Conservation (phyloP, 352 stramenopile species). For the Phytophthora lateralis region DNA sequence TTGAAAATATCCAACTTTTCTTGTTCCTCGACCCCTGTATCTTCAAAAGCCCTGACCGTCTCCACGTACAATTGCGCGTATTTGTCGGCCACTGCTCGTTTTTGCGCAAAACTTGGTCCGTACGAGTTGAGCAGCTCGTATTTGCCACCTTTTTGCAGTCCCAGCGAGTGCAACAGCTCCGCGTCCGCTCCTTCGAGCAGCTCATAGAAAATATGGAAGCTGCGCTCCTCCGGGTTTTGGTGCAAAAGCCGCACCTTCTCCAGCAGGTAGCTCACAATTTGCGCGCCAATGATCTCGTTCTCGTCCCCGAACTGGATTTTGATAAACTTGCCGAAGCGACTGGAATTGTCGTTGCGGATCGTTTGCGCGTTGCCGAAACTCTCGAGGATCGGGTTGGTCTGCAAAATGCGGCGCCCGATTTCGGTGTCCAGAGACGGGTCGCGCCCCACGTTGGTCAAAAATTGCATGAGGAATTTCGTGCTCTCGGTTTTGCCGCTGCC, state of each 20-base stretch:
- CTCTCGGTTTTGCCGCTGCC: constrained; percentile 96
- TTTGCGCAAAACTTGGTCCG: constrained; percentile 47
- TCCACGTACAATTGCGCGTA: constrained; percentile 66
- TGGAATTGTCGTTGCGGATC: constrained; percentile 96
- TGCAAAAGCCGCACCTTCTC: constrained; percentile 96
- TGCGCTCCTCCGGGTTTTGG: constrained; percentile 92
- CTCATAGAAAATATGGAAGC: constrained; percentile 97
- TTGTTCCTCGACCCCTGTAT: constrained; percentile 61
- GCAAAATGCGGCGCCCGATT: constrained; percentile 89
- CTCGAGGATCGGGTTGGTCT: constrained; percentile 97
- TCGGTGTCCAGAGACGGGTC: constrained; percentile 44
- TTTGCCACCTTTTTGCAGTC: constrained; percentile 61
- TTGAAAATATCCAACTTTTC: constrained; percentile 68
- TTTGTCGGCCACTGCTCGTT: constrained; percentile 43
- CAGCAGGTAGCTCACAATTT: constrained; percentile 96
- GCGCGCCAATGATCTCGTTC: constrained; percentile 90
- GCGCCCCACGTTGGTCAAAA: constrained; percentile 90
- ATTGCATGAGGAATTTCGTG: constrained; percentile 97
- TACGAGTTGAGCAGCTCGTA: constrained; percentile 92
- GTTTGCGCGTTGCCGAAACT: constrained; percentile 97
- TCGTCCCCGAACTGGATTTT: constrained; percentile 90
- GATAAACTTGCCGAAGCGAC: constrained; percentile 97
- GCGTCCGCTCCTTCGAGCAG: constrained; percentile 85
- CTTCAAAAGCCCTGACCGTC: constrained; percentile 77
- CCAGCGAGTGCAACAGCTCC: constrained; percentile 65